These are phyloP conservation scores for Phytophthora fragariae DNA, from an alignment of 352 stramenopile species.

Conservation along the genomic window DNA sequence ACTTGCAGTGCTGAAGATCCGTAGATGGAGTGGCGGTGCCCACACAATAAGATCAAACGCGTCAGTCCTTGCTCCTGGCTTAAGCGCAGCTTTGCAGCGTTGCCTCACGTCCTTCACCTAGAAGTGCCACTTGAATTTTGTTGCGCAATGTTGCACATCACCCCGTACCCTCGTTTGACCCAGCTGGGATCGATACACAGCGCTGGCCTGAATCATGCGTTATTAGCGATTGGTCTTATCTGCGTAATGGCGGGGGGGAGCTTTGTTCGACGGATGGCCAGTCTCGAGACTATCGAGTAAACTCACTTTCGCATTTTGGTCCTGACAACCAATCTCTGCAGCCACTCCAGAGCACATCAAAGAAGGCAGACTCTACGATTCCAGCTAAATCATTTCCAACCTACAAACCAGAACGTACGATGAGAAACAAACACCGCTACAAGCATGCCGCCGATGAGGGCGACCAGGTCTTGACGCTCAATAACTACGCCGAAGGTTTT, in stretches of 20 bases:
- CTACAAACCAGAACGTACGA: slow-evolving; percentile 7
- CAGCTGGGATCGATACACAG: slow-evolving; percentile 12
- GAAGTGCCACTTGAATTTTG: slow-evolving; percentile 21
- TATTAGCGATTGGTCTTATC: slow-evolving; percentile 19
- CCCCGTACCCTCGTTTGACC: slow-evolving; percentile 2
- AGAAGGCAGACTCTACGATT: neutral
- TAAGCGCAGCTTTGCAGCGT: slow-evolving; percentile 17
- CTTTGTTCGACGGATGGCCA: slow-evolving; percentile 22
- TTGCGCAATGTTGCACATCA: slow-evolving; percentile 8
- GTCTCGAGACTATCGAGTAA: slow-evolving; percentile 12
- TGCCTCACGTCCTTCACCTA: slow-evolving; percentile 27
- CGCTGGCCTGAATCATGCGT: slow-evolving; percentile 33
- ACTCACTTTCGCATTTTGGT: slow-evolving; percentile 28
- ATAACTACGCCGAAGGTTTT: slow-evolving; percentile 76
- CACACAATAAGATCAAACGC: neutral
- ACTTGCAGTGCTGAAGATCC: neutral
- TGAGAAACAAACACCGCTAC: slow-evolving; percentile 29
- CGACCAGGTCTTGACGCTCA: slow-evolving; percentile 55
- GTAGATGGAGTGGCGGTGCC: neutral
- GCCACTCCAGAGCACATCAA: neutral
- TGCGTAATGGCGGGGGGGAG: slow-evolving; percentile 12
- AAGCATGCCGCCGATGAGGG: slow-evolving; percentile 35
- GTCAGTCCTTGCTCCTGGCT: neutral
- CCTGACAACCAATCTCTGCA: slow-evolving; percentile 26
- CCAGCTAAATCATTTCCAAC: neutral